phyloP scores from a whole-genome alignment of 2,329 filamentous ascomycete genomes.

The Alternaria triticina region DNA sequence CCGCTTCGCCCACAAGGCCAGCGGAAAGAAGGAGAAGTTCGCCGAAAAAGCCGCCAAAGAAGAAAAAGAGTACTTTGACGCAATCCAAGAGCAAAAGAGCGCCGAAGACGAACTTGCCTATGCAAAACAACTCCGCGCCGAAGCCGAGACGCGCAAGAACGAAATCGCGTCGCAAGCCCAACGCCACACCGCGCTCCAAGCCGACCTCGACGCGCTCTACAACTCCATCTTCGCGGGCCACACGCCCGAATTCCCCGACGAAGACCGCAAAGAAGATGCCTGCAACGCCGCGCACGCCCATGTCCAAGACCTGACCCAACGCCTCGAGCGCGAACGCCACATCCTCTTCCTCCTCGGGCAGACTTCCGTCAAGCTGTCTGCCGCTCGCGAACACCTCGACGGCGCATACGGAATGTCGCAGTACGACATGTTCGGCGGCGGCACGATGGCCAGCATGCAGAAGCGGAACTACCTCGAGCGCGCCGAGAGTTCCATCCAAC shows the following conservation, averaged over 20 bases:
- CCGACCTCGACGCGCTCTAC: slow-evolving; percentile 39
- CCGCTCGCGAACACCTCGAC: slow-evolving; percentile 28
- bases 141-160: slow-evolving; percentile 28
- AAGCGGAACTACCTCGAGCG: slow-evolving; percentile 60
- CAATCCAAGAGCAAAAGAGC: slow-evolving; percentile 40
- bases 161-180: slow-evolving; percentile 22
- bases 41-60: slow-evolving; percentile 43
- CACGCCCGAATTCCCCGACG: slow-evolving; percentile 42
- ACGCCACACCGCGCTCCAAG: slow-evolving; percentile 29
- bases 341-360: slow-evolving; percentile 35
- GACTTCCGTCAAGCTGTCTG: slow-evolving; percentile 25
- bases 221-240: slow-evolving; percentile 41
- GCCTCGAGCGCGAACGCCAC: slow-evolving; percentile 34
- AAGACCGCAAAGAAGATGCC: slow-evolving; percentile 36
- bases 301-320: slow-evolving; percentile 18
- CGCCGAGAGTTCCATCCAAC: slow-evolving; percentile 53
- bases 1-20: slow-evolving; percentile 42
- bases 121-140: slow-evolving; percentile 26
- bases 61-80: slow-evolving; percentile 45
- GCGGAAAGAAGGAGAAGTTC: slow-evolving; percentile 36
- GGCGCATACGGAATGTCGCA: slow-evolving; percentile 32
- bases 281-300: slow-evolving; percentile 21
- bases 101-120: slow-evolving; percentile 42
- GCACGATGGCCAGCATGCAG: slow-evolving; percentile 58
- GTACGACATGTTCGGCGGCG: slow-evolving; percentile 60